Conservation (phyloP, 2,329 filamentous ascomycete genomes). For the Penicillium hesseltinei region DNA sequence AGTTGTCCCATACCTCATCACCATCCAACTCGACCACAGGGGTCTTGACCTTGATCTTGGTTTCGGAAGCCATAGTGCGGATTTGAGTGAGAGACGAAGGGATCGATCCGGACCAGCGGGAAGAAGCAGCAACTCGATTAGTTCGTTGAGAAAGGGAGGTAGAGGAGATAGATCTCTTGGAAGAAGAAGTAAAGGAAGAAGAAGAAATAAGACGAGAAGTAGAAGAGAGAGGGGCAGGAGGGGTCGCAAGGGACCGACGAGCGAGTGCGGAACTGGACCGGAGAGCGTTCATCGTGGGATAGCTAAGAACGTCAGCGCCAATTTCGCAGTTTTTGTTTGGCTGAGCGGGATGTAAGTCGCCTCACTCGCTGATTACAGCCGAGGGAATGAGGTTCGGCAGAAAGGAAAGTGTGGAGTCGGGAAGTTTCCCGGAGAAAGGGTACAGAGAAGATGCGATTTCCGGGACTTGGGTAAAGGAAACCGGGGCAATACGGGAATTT, state of each 20-base stretch:
- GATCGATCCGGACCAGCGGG: slow-evolving; percentile 32
- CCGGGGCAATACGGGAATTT: slow-evolving; percentile 21
- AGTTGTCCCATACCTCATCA: slow-evolving; percentile 52
- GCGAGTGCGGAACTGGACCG: slow-evolving; percentile 42
- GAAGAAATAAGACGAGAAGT: slow-evolving; percentile 30
- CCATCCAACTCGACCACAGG: slow-evolving; percentile 97
- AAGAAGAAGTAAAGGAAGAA: slow-evolving; percentile 24
- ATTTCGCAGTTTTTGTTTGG: slow-evolving; percentile 23
- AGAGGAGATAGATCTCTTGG: slow-evolving; percentile 29
- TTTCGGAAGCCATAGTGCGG: slow-evolving; percentile 49
- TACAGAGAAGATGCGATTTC: not conserved
- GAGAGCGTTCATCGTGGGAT: slow-evolving; percentile 35
- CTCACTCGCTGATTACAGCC: slow-evolving; percentile 25
- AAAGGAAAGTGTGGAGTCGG: slow-evolving; percentile 36
- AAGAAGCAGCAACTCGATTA: slow-evolving; percentile 24
- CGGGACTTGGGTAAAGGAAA: slow-evolving; percentile 7
- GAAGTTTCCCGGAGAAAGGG: slow-evolving; percentile 6
- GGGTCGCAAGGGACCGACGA: slow-evolving; percentile 32
- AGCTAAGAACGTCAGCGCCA: slow-evolving; percentile 18
- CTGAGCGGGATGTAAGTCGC: slow-evolving; percentile 9
- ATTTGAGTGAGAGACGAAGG: slow-evolving; percentile 34
- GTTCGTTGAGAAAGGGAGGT: slow-evolving; percentile 22
- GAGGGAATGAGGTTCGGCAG: slow-evolving; percentile 37
- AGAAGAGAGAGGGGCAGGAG: slow-evolving; percentile 32
- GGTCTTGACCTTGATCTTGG: slow-evolving; percentile 99